A percentile compares a stretch with the other conserved stretches of the same genome.
These are phyloP conservation scores for Fraxinus cuspidata DNA, from an alignment of 257 asterid species.

Conservation along the genomic window DNA sequence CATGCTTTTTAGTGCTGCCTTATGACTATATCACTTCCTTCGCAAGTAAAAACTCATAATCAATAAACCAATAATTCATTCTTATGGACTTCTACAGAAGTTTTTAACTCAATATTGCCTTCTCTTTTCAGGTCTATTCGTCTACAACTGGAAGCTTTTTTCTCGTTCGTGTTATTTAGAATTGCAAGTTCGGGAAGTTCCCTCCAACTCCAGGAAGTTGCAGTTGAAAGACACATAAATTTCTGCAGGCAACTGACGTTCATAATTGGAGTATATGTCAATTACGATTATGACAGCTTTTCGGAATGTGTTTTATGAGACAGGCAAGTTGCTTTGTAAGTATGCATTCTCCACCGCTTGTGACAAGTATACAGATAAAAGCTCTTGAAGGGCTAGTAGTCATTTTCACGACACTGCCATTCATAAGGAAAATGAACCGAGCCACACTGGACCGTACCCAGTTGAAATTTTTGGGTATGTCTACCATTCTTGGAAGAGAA, in stretches of 20 bases:
- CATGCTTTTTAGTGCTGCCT: conserved; percentile 79
- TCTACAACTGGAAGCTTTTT: conserved; percentile 80
- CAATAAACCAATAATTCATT: neutral
- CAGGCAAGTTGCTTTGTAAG: conserved; percentile 70
- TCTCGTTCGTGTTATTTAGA: conserved; percentile 64
- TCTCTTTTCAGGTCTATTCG: conserved; percentile 64
- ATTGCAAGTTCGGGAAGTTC: conserved; percentile 47
- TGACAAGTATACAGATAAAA: conserved; percentile 70
- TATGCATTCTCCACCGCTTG: conserved; percentile 66
- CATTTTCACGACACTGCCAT: conserved; percentile 76
- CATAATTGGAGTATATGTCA: conserved; percentile 63
- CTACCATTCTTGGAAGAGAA: conserved; percentile 83
- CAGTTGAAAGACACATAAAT: conserved; percentile 69
- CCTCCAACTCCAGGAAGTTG: conserved; percentile 77
- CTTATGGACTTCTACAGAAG: neutral
- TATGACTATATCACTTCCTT: conserved; percentile 72
- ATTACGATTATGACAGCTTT: conserved; percentile 82
- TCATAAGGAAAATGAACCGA: conserved; percentile 68
- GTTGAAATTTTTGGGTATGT: conserved; percentile 60
- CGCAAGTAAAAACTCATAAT: conserved; percentile 48
- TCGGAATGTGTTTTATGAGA: conserved; percentile 73
- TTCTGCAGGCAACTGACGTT: conserved; percentile 83
- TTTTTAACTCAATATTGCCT: conserved; percentile 17
- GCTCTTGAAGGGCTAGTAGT: conserved; percentile 77
- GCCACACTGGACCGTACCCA: conserved; percentile 64